These are phyloP conservation scores for Phialemonium atrogriseum DNA, from an alignment of 2,329 filamentous ascomycete genomes.

Conservation along the genomic window DNA sequence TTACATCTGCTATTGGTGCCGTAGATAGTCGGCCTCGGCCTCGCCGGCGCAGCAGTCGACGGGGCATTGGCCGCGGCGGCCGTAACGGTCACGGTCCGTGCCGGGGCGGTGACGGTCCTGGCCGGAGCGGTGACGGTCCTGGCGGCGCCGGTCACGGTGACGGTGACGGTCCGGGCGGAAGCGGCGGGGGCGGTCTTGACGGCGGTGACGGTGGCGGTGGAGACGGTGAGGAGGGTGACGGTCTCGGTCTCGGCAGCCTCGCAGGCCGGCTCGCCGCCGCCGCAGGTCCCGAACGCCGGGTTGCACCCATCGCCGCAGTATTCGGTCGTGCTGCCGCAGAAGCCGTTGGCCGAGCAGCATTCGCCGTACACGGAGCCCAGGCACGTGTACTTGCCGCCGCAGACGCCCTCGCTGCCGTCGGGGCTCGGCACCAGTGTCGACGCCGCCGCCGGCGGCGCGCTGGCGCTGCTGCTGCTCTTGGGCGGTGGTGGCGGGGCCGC, in stretches of 20 bases:
- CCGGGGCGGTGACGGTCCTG: neutral
- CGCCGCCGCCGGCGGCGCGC: neutral
- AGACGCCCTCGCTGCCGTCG: constrained; percentile 5
- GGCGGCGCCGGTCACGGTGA: constrained; percentile 1
- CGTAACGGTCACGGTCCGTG: constrained; percentile 1
- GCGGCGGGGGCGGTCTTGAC: no score
- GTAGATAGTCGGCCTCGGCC: neutral
- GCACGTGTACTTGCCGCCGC: constrained; percentile 3
- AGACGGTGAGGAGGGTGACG: no score
- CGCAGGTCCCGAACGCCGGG: constrained; percentile 2
- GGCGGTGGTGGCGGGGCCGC: neutral
- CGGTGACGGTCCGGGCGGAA: neutral
- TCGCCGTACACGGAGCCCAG: constrained; percentile 4
- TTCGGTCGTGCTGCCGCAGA: constrained; percentile 3
- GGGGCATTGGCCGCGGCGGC: neutral
- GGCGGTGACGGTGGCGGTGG: neutral
- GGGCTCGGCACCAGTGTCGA: constrained; percentile 1
- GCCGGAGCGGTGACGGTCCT: neutral
- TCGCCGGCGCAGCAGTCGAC: neutral
- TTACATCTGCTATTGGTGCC: neutral
- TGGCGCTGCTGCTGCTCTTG: neutral
- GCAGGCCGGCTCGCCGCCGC: neutral
- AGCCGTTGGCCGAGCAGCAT: constrained; percentile 4
- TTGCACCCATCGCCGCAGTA: constrained; percentile 4
- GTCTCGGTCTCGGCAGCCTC: neutral